Evolutionary conservation across 2,329 filamentous ascomycete genomes (phyloP), one percentile per base, ranked within the genome.

Genomic region (Lasiodiplodia citricola): DNA sequence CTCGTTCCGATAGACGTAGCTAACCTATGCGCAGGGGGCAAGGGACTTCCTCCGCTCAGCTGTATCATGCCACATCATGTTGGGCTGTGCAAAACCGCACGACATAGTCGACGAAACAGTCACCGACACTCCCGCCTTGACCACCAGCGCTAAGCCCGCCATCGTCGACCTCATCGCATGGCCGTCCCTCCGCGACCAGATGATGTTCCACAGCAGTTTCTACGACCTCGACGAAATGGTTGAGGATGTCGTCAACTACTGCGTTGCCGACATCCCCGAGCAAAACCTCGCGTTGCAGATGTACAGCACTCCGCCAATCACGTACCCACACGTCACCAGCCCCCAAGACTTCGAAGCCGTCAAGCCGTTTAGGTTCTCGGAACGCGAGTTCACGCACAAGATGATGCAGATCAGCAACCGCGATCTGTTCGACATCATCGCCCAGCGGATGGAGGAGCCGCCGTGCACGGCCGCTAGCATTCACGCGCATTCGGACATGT

Each of bases 111-210:
- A 52, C 31, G 60, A 37, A n/a, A 7, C 23, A 18, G 60, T 25
- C 23, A 35, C 44, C 28, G 31, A 38, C 23, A 11, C 28, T 13
- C 60, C 60, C 3, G 28, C 60, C 0, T 64, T 44, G 60, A 14
- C 60, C 14, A 38, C 31, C 1, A 25, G 60, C 28, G 37, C 21
- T 1, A 44, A 37, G 3, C 66, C 66, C 2, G 8, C 62, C 38
- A 31, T 58, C 55, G 57, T 68, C n/a, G 66, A 68, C 50, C n/a
- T 68, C 25, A 68, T 68, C 44, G 57, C 55, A 8, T 68, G 66
- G 66, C 66, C 66, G 18, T 60, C 66, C n/a, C 52, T 68, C 2
- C 66, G 66, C 5, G 66, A 68, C 23, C 66, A 68, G 66, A 54
- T 68, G 31, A 23, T 68, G 10, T 52, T 68, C 52, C 66, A 68